These are phyloP conservation scores for Mycosarcoma mackinlayi DNA, from an alignment of 1,284 basidiomycete genomes.

Conservation along the genomic window DNA sequence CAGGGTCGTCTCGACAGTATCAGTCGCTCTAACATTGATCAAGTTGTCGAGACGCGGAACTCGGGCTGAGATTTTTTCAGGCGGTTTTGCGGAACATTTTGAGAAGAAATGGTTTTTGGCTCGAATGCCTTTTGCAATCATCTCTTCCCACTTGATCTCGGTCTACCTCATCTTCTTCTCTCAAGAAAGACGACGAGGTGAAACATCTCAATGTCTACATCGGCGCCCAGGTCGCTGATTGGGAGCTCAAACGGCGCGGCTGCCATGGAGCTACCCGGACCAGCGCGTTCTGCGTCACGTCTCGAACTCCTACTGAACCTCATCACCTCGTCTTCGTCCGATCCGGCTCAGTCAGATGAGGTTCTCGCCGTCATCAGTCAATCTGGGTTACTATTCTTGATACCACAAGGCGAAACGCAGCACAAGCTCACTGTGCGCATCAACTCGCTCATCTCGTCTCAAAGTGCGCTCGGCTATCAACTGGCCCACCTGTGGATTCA, in stretches of 20 bases:
- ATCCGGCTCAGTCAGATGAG: conserved; percentile 17
- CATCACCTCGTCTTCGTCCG: conserved; percentile 17
- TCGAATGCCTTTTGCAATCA: too few relatives aligned
- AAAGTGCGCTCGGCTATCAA: conserved; percentile 40
- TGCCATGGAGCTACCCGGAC: conserved; percentile 21
- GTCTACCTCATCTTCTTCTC: background rate
- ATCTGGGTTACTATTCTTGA: conserved; percentile 21
- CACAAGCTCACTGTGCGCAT: conserved; percentile 49
- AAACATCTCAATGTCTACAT: conserved; percentile 1
- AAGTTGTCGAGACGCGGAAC: conserved; percentile 10
- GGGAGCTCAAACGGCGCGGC: conserved; percentile 9
- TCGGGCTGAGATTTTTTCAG: conserved; percentile 23
- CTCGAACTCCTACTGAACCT: conserved; percentile 42
- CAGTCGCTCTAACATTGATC: conserved; percentile 3
- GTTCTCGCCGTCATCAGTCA: conserved; percentile 30
- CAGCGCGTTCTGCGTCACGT: conserved; percentile 21
- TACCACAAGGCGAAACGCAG: conserved; percentile 30
- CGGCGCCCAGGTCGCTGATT: background rate
- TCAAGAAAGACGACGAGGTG: too few relatives aligned
- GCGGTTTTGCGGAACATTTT: conserved; percentile 8
- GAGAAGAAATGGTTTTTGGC: background rate
- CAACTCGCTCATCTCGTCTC: conserved; percentile 45
- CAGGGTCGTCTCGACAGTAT: too few relatives aligned
- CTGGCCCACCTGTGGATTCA: conserved; percentile 44
- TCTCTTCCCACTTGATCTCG: background rate